A percentile compares a stretch with the other conserved stretches of the same genome.
Conservation (phyloP, 1,139 yeast species). For the Hansenula lynferdii region DNA sequence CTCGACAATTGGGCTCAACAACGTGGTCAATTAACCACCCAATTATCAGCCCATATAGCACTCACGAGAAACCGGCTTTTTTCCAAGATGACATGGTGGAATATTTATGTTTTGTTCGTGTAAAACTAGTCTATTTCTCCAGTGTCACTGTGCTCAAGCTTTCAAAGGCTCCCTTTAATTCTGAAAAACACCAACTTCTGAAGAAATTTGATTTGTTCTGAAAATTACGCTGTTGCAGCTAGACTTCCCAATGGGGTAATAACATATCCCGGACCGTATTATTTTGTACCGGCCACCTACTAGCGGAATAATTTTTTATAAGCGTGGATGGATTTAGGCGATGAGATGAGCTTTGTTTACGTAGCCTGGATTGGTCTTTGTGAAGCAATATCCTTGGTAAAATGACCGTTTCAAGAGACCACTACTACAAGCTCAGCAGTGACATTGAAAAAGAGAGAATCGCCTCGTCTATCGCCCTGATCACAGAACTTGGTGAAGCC, state of each 20-base stretch:
- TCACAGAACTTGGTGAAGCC: conserved; percentile 49
- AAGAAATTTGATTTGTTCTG: conserved; percentile 4
- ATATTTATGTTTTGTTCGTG: neutral
- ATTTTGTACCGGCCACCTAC: too few species aligned
- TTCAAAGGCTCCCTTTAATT: neutral
- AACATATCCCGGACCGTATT: neutral
- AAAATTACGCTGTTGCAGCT: neutral
- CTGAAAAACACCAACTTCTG: conserved; percentile 2
- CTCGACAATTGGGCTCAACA: neutral
- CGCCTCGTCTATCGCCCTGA: conserved; percentile 62
- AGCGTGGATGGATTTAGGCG: conserved; percentile 1
- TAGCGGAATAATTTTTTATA: neutral
- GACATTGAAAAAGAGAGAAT: conserved; percentile 72
- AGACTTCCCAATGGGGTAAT: conserved; percentile 1
- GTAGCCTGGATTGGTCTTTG: too few species aligned
- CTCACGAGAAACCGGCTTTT: conserved; percentile 77
- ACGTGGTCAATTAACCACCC: neutral
- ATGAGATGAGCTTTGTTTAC: conserved; percentile 7
- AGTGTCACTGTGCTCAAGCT: neutral
- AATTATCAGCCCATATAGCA: conserved; percentile 7
- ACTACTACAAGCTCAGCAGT: conserved; percentile 74
- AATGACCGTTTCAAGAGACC: conserved; percentile 63
- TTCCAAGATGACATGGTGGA: conserved; percentile 66
- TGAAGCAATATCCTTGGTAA: neutral
- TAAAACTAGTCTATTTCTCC: neutral